A percentile compares a stretch with the other conserved stretches of the same genome.
Conservation (phyloP, 805 yeast genomes). For the Myxozyma nipponensis region DNA sequence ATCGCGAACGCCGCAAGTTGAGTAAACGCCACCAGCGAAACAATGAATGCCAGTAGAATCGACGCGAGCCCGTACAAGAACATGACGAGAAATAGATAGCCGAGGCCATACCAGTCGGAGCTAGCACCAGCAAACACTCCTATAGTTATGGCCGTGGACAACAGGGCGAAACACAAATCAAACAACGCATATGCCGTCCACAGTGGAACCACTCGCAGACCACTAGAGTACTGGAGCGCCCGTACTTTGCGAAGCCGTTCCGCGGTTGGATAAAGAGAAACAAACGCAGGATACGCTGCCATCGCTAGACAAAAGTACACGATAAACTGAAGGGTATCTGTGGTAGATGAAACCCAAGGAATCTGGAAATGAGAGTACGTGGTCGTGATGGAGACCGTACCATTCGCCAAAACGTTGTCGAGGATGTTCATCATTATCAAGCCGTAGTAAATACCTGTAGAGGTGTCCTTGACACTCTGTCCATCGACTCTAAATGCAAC, state of each 20-base stretch:
- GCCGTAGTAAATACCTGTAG: conserved; percentile 28
- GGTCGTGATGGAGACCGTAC: conserved; percentile 30
- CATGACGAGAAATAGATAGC: conserved; percentile 35
- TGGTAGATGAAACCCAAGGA: conserved; percentile 34
- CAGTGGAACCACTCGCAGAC: conserved; percentile 35
- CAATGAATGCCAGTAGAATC: conserved; percentile 31
- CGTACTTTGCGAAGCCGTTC: conserved; percentile 37
- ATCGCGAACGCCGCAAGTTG: conserved; percentile 41
- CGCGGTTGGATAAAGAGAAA: conserved; percentile 36
- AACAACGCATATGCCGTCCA: conserved; percentile 36
- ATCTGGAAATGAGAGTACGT: conserved; percentile 36
- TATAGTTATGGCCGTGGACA: conserved; percentile 30
- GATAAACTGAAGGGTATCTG: conserved; percentile 36
- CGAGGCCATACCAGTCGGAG: conserved; percentile 31
- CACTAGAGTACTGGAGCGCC: conserved; percentile 39
- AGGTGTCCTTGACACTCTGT: not conserved
- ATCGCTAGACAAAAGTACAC: conserved; percentile 36
- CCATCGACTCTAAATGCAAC: conserved; percentile 33
- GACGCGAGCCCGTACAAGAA: conserved; percentile 35
- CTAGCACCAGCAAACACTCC: conserved; percentile 32
- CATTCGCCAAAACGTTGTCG: conserved; percentile 34
- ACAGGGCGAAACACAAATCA: conserved; percentile 29
- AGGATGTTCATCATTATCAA: conserved; percentile 32
- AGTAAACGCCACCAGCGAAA: conserved; percentile 34
- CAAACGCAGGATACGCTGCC: conserved; percentile 38